Evolutionary conservation across 2,329 filamentous ascomycete species (phyloP), one percentile per base, ranked within the genome.

Genomic region (Cladophialophora immunda): DNA sequence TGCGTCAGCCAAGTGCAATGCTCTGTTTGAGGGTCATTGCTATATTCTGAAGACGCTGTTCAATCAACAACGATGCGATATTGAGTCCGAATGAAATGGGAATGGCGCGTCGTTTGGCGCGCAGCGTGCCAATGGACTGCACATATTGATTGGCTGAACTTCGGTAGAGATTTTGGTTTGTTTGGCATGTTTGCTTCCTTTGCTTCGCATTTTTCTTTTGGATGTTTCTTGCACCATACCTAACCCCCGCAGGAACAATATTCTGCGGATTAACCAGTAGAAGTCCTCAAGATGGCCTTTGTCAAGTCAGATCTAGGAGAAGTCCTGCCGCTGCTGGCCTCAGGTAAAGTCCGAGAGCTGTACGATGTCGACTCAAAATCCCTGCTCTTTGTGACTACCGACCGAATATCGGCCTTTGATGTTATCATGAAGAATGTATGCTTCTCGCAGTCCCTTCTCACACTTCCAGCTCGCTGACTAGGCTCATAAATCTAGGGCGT

Each of bases 371-470:
- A 92, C 76, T 82, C 87, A 47, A 81, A 86, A 64, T 90, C 87
- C 2, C 86, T 97, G 4, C 89, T 97, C 64, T 94, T 97, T 76
- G 89, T 94, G 63, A 90, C 92, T 27, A 91, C 92, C 15, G 94
- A 97, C 81, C 90, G 95, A 72, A 95, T 97, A 78, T 97, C 93
- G 27, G 95, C 95, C 64, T 98, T 94, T 83, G 94, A 98, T 85
- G 93, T 96, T 73, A 88, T 97, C 73, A 89, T 97, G 85, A 82
- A 87, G 74, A 97, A 95, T 80, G 89, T 89, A 77, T 75, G 79
- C 27, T 34, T 52, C 74, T 82, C 27, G 17, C 36, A 11, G 17
- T 58, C 81, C 82, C 54, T 80, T 85, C 17, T 38, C 80, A 85
- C 58, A n/a, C 50, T 47, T 53, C 62, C 52, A 47, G 58, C 27